Percentiles rank a stretch among this genome's conserved stretches.
These are phyloP conservation scores for Backusella psychrophila DNA, from an alignment of 192 early-diverging fungal species.

Conservation along the genomic window DNA sequence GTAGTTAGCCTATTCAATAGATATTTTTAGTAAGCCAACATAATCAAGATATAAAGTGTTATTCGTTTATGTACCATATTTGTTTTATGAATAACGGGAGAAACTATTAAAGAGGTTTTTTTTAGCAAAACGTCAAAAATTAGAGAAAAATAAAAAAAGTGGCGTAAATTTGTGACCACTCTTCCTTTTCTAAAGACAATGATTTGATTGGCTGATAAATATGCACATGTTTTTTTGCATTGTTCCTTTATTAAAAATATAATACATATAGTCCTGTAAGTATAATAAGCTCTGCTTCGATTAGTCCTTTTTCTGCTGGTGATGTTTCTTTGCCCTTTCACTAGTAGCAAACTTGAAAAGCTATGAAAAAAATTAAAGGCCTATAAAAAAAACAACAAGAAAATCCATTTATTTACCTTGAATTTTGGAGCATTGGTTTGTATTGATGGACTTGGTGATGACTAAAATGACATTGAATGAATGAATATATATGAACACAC, in stretches of 20 bases:
- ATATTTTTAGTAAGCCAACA: not conserved
- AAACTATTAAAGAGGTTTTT: not conserved
- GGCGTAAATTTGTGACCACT: not conserved
- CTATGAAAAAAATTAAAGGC: not conserved
- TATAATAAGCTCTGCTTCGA: not conserved
- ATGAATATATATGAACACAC: not conserved
- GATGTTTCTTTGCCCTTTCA: not conserved
- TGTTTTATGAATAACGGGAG: not conserved
- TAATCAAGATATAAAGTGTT: not conserved
- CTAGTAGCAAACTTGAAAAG: not conserved
- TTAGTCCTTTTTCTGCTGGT: not conserved
- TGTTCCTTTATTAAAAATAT: not conserved
- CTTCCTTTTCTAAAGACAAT: not conserved
- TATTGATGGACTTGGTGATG: not conserved
- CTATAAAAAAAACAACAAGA: not conserved
- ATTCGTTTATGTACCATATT: not conserved
- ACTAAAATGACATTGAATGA: not conserved
- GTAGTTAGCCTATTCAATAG: slow-evolving; percentile 46
- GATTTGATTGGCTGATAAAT: not conserved
- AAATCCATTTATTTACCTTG: not conserved
- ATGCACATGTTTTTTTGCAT: not conserved
- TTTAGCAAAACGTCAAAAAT: not conserved
- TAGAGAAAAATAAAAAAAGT: not conserved
- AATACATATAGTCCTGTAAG: not conserved
- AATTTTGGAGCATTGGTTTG: not conserved